These are phyloP conservation scores for Rhododendron molle DNA, from an alignment of 148 eudicot genomes.

Conservation along the genomic window DNA sequence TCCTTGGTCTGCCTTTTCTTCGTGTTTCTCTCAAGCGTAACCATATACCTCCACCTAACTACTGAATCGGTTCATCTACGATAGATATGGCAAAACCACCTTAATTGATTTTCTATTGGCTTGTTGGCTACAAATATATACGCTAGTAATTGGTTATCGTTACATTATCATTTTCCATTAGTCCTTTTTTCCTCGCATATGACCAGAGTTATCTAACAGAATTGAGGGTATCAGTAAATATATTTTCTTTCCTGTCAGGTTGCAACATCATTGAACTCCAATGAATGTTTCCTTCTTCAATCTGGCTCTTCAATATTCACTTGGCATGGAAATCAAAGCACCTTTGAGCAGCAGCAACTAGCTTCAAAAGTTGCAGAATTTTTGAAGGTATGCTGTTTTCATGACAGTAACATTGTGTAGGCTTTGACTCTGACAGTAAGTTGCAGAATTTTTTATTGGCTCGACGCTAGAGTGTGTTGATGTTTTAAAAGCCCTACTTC, in stretches of 20 bases:
- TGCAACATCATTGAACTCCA: conserved; percentile 75
- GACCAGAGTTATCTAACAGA: neutral
- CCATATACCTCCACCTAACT: neutral
- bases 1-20: neutral
- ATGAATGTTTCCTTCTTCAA: conserved; percentile 87
- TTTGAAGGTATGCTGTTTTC: conserved; percentile 60
- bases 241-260: conserved; percentile 31
- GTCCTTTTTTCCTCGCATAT: neutral
- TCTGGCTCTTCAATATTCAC: conserved; percentile 65
- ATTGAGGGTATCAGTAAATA: neutral
- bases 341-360: conserved; percentile 88
- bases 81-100: neutral
- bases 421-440: neutral
- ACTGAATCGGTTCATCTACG: neutral
- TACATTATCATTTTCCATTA: neutral
- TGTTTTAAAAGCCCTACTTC: neutral
- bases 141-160: neutral
- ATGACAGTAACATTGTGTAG: neutral
- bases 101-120: neutral
- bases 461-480: neutral
- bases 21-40: neutral
- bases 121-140: neutral
- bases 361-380: conserved; percentile 81
- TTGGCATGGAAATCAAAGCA: conserved; percentile 93
- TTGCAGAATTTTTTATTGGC: neutral